A percentile compares a stretch with the other conserved stretches of the same genome.
These are phyloP conservation scores for Wallacemonas rigidus DNA, from an alignment of 208 protist genomes.

Conservation along the genomic window DNA sequence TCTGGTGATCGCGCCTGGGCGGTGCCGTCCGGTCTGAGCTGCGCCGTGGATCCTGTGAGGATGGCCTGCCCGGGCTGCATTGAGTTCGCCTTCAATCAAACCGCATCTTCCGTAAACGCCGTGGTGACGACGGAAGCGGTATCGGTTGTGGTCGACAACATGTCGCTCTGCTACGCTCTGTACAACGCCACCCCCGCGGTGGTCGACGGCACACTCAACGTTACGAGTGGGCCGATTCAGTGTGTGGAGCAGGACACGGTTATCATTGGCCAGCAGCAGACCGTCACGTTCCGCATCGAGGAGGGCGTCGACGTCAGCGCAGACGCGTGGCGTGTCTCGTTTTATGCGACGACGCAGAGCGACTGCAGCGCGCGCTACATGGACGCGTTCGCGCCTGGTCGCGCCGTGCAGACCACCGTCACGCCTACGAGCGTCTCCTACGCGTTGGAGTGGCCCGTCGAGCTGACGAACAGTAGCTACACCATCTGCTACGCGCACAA, in stretches of 20 bases:
- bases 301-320: conserved; percentile 41
- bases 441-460: conserved; percentile 79
- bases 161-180: conserved; percentile 85
- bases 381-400: conserved; percentile 50
- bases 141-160: conserved; percentile 45
- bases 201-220: conserved; percentile 41
- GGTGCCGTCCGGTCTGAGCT: conserved; percentile 58
- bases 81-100: conserved; percentile 47
- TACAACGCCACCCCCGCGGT: conserved; percentile 58
- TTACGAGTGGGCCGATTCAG: conserved; percentile 58
- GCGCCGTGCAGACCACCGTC: conserved; percentile 29
- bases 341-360: conserved; percentile 49
- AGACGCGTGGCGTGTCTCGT: conserved; percentile 83
- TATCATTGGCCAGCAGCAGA: conserved; percentile 62
- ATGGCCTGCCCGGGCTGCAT: conserved; percentile 52
- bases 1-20: conserved; percentile 62
- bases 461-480: conserved; percentile 60
- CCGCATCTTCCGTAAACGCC: conserved; percentile 28
- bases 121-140: conserved; percentile 44
- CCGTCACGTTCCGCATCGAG: conserved; percentile 62
- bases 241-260: conserved; percentile 60
- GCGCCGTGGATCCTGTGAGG: conserved; percentile 42
- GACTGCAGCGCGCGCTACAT: conserved; percentile 62
- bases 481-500: conserved; percentile 83
- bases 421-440: conserved; percentile 69